Conservation (phyloP, 768 basidiomycete species). For the Termitomyces sp. region DNA sequence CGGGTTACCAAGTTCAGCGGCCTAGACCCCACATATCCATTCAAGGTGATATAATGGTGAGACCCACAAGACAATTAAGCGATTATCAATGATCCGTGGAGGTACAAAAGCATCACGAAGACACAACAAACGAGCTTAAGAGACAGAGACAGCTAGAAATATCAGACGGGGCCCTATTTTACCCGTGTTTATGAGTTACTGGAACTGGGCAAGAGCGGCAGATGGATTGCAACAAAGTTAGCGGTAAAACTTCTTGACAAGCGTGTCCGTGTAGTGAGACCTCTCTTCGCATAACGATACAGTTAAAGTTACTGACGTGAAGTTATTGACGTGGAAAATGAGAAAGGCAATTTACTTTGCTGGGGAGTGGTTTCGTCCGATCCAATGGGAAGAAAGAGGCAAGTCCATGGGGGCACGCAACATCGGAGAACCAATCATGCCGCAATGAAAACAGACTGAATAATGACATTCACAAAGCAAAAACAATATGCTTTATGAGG, state of each 20-base stretch:
- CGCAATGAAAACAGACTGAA: neutral
- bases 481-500: neutral
- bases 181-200: neutral
- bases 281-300: neutral
- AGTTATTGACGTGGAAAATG: neutral
- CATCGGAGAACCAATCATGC: neutral
- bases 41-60: neutral
- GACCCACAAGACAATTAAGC: neutral
- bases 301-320: neutral
- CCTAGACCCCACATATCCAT: neutral
- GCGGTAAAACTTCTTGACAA: neutral
- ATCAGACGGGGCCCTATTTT: neutral
- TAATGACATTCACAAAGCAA: neutral
- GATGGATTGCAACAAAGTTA: neutral
- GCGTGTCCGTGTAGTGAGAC: neutral
- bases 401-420: neutral
- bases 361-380: neutral
- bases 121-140: neutral
- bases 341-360: neutral
- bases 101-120: neutral
- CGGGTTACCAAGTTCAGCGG: neutral
- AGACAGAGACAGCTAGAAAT: neutral
- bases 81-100: constrained; percentile 8
- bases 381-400: neutral
- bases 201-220: neutral